Evolutionary conservation across 805 yeast genomes (phyloP).

Genomic region (Kuraishia piskuri): DNA sequence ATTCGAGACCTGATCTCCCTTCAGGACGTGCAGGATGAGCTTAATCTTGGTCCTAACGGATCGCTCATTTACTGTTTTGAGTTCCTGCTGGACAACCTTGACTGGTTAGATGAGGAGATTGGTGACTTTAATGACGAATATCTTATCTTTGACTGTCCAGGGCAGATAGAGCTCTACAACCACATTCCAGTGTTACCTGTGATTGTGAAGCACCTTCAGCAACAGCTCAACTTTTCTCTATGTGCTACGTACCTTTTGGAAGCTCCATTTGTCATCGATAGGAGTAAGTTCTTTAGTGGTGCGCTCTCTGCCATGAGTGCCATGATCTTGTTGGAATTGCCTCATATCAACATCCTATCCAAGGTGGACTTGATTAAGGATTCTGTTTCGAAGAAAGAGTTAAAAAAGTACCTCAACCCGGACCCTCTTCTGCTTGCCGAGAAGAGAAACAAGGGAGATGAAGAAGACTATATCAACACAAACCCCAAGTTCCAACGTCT

Average conservation of each 20-base stretch:
- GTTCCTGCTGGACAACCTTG: constrained; percentile 78
- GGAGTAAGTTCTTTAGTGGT: constrained; percentile 89
- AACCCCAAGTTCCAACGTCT: constrained; percentile 60
- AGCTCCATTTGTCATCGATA: constrained; percentile 89
- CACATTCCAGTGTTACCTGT: constrained; percentile 92
- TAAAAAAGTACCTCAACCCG: constrained; percentile 83
- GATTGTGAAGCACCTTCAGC: constrained; percentile 76
- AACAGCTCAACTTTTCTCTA: constrained; percentile 70
- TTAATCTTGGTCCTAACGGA: constrained; percentile 92
- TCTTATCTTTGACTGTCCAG: constrained; percentile 92
- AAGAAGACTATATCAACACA: constrained; percentile 13
- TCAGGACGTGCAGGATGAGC: constrained; percentile 92
- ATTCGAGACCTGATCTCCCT: constrained; percentile 84
- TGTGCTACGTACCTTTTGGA: constrained; percentile 92
- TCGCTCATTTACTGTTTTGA: constrained; percentile 91
- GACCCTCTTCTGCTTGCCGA: constrained; percentile 70
- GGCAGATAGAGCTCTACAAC: constrained; percentile 90
- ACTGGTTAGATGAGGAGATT: constrained; percentile 96
- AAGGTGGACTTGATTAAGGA: constrained; percentile 82
- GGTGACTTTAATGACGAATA: constrained; percentile 95
- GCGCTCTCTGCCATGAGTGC: constrained; percentile 97
- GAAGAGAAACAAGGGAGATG: constrained; percentile 23
- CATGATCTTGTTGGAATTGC: constrained; percentile 89
- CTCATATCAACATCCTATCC: constrained; percentile 86
- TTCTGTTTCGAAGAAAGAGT: constrained; percentile 62